Base-by-base conservation (phyloP, 768 basidiomycete genomes). In the Termitomyces heimii region DNA sequence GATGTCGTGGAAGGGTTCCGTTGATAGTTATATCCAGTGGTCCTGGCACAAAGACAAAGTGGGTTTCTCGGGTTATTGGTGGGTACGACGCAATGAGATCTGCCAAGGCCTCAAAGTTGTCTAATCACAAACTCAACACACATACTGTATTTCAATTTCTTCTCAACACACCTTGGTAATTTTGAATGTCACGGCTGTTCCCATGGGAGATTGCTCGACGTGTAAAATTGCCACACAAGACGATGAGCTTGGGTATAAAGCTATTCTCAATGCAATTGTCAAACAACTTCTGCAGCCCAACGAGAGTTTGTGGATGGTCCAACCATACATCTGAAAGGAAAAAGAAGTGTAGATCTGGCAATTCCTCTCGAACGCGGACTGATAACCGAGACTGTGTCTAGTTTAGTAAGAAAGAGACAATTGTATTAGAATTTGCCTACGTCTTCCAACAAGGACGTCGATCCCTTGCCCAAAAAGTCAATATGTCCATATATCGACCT, bases 291-390 rank as follows among this genome's bases (percentile, higher is more conserved):
- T 84, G 82, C 13, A 99, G 77, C 4, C 92, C 93, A 5, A 76
- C 68, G 4, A 98, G 71, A 1, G 93, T 94, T 57, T 86, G 82
- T 0, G 92, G 86, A 61, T 92, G 85, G 71, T 99, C 96, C 24
- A 99, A 78, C 90, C 94, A 95, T 3, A 98, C 86, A 69, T 99
- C 97, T 0, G 97, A 98, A 39, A 98, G 77, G 65, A 97, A 85
- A 71, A 97, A 93, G 75, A 98, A 94, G 52, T 91, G 82, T 34
- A 92, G 75, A 54, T 94, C 86, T 14, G 85, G 73, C 20, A 89
- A 74, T 54, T 92, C 89, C 62, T 84, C 81, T 56, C 78, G 78
- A 45, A 92, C 73, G 14, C 88, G 84, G 31, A 75, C 70, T 26
- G 82, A 72, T 60, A 84, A 83, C 68, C 86, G 80, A 28, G 79